These are phyloP conservation scores for Leucocoprinus birnbaumii DNA, from an alignment of 768 basidiomycete species.

Conservation along the genomic window DNA sequence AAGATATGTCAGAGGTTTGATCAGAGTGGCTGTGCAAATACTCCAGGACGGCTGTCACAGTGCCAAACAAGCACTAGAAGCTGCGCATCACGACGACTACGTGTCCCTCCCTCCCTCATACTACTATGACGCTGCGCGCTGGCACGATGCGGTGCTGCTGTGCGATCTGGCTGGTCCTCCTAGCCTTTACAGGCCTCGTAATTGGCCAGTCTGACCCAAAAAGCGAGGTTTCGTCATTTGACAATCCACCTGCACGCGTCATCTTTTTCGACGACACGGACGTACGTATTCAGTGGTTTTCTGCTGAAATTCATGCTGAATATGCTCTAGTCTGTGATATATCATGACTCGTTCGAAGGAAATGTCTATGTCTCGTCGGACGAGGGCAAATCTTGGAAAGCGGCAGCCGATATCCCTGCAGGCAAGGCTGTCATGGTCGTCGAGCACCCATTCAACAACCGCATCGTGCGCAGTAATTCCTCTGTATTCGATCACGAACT, in stretches of 20 bases:
- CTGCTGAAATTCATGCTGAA: conserved; percentile 5
- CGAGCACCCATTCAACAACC: conserved; percentile 83
- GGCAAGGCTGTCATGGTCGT: conserved; percentile 72
- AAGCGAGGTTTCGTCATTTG: conserved; percentile 50
- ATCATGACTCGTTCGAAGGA: conserved; percentile 71
- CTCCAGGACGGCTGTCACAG: conserved; percentile 8
- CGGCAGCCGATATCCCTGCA: conserved; percentile 45
- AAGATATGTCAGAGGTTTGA: background rate
- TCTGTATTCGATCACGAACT: background rate
- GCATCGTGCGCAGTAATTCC: conserved; percentile 50
- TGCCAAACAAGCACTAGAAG: background rate
- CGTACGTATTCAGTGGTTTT: conserved; percentile 35
- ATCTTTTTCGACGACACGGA: conserved; percentile 94
- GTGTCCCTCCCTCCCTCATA: conserved; percentile 1
- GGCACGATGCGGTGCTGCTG: conserved; percentile 7
- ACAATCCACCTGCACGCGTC: conserved; percentile 69
- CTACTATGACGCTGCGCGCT: background rate
- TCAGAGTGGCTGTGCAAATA: conserved; percentile 13
- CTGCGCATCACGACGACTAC: conserved; percentile 11
- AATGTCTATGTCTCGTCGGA: conserved; percentile 77
- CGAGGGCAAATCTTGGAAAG: conserved; percentile 76
- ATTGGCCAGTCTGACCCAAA: conserved; percentile 29
- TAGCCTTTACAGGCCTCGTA: background rate
- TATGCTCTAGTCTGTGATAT: conserved; percentile 47
- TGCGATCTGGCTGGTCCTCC: conserved; percentile 3